Conservation (phyloP, 2,329 filamentous ascomycete species). For the Coleophoma cylindrospora region DNA sequence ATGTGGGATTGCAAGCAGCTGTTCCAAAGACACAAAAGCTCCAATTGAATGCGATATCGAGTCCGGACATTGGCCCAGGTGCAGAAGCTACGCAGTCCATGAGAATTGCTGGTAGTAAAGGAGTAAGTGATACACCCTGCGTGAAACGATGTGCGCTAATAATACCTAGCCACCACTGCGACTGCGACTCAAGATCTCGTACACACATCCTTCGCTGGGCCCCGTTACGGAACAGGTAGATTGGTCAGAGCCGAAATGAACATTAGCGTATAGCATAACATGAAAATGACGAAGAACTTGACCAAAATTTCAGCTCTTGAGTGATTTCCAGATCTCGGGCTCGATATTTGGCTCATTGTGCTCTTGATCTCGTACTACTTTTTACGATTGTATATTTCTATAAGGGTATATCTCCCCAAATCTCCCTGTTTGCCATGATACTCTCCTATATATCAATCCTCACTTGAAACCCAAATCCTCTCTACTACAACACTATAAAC, state of each 20-base stretch:
- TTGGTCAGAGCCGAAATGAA: conserved; percentile 72
- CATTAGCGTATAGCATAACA: background rate
- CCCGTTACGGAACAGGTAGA: conserved; percentile 89
- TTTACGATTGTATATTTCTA: no score
- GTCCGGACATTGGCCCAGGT: conserved; percentile 67
- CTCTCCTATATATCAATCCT: no score
- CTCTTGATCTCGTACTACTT: no score
- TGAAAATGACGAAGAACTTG: background rate
- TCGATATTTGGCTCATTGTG: no score
- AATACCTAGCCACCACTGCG: conserved; percentile 65
- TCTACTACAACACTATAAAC: background rate
- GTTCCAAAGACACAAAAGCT: conserved; percentile 96
- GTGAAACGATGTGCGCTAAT: background rate
- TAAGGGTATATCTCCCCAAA: no score
- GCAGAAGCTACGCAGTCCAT: conserved; percentile 86
- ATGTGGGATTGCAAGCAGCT: conserved; percentile 84
- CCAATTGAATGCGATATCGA: conserved; percentile 86
- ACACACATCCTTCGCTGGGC: conserved; percentile 63
- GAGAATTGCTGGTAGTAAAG: conserved; percentile 79
- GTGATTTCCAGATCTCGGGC: no score
- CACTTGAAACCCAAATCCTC: no score
- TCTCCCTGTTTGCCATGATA: no score
- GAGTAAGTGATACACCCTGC: conserved; percentile 59
- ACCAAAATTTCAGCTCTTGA: no score
- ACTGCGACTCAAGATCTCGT: conserved; percentile 80